Evolutionary conservation across 495 filamentous ascomycete genomes (phyloP), one percentile per base, ranked within the genome.

Genomic region (Hypoxylon cercidicola): DNA sequence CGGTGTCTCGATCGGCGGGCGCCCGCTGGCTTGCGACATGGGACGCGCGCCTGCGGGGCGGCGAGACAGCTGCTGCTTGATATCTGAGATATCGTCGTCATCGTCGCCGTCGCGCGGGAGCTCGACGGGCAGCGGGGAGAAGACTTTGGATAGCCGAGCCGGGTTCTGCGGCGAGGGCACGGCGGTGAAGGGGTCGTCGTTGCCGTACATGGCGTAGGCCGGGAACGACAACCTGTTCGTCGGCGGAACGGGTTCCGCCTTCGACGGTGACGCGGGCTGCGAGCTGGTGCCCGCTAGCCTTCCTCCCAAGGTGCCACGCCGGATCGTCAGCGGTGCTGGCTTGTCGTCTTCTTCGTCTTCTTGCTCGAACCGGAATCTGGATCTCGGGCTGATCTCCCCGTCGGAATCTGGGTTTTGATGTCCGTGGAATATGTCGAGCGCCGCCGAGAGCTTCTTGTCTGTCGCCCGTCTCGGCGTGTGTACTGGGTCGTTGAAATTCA

Each of bases 141-240:
- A 71, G 4, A 73, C 37, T 21, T 69, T 64, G 1, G 68, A 73
- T 32, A 71, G 35, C 13, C 71, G 71, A 13, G 66, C 60, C 0
- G 71, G 52, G 19, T 60, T 66, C 10, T 35, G 35, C 10, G 62
- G 57, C 32, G 62, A 48, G 9, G 51, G 44, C 0, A 21, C 28
- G 0, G 47, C 28, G 13, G 71, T 69, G 30, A 73, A 73, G 8
- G 68, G 71, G 30, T 73, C 71, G 39, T 66, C 60, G 4, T 19
- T 48, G 18, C 51, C 43, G 23, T 48, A 15, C 19, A 49, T 18
- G 12, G 44, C 30, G 12, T 49, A 53, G 10, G 45, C 19, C 32
- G 48, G 55, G 41, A 53, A 48, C 4, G 60, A 62, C 3, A 43
- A 41, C 15, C 32, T 51, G 11, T 30, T 40, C 5, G 48, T 58